Conservation (phyloP, 345 rosid genomes). For the Euclidium syriacum region DNA sequence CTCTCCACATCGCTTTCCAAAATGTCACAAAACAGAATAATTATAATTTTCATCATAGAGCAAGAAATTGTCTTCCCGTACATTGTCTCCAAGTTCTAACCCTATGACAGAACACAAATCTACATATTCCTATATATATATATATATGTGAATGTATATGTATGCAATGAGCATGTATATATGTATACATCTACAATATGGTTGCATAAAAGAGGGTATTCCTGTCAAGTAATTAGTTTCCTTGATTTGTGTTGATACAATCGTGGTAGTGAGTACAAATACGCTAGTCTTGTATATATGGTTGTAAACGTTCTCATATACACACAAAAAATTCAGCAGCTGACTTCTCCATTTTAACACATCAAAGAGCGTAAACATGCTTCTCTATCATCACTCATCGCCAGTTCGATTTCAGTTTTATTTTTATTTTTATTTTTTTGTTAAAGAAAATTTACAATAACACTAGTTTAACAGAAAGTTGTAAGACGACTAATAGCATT, state of each 20-base stretch:
- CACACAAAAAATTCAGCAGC: too few relatives aligned
- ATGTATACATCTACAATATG: not conserved
- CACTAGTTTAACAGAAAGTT: not conserved
- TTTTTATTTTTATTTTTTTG: too few relatives aligned
- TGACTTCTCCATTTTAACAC: too few relatives aligned
- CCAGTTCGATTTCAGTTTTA: too few relatives aligned
- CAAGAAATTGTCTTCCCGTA: constrained; percentile 12
- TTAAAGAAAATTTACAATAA: too few relatives aligned
- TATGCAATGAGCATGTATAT: not conserved
- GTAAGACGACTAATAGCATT: not conserved
- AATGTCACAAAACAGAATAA: constrained; percentile 23
- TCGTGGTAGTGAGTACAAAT: too few relatives aligned
- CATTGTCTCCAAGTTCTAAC: constrained; percentile 11
- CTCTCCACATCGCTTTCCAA: constrained; percentile 28
- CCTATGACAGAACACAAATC: constrained; percentile 4
- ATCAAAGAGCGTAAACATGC: too few relatives aligned
- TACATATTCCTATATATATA: not conserved
- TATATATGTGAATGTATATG: not conserved
- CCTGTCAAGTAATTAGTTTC: too few relatives aligned
- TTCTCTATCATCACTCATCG: too few relatives aligned
- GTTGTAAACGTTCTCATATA: too few relatives aligned
- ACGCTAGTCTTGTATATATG: too few relatives aligned
- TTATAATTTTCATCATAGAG: constrained; percentile 24
- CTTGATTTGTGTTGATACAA: too few relatives aligned
- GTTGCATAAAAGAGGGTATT: not conserved